phyloP scores from a whole-genome alignment of 495 filamentous ascomycete genomes.

The Lichina pygmaea region DNA sequence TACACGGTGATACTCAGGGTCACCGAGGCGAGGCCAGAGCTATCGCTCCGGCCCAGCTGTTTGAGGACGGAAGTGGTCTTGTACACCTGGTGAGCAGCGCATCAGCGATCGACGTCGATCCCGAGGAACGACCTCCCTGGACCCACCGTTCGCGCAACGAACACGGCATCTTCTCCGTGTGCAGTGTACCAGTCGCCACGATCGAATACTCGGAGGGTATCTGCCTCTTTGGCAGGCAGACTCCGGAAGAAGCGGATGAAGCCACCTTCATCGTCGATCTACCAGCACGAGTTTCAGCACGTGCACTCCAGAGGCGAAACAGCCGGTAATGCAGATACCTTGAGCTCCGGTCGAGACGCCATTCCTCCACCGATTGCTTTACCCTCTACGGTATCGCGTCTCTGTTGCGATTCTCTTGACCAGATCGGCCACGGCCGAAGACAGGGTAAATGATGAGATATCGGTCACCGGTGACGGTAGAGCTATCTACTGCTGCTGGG shows the following conservation, averaged over 20 bases:
- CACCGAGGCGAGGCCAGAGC: constrained; percentile 66
- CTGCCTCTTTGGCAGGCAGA: constrained; percentile 36
- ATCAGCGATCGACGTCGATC: background rate
- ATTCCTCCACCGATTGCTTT: constrained; percentile 16
- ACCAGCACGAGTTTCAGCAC: background rate
- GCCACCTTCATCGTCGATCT: constrained; percentile 89
- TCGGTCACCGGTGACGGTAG: no score
- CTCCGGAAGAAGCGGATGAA: constrained; percentile 88
- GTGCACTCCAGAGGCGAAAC: background rate
- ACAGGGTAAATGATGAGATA: no score
- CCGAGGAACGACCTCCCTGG: background rate
- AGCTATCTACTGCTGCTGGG: no score
- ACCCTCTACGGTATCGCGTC: no score
- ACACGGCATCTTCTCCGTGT: constrained; percentile 75
- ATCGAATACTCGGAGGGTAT: constrained; percentile 74
- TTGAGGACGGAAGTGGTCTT: constrained; percentile 90
- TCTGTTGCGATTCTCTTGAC: no score
- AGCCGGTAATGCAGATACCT: constrained; percentile 22
- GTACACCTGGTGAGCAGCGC: constrained; percentile 32
- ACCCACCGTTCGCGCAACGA: constrained; percentile 63
- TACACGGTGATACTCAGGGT: constrained; percentile 85
- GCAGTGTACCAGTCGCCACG: constrained; percentile 87
- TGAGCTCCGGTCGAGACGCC: constrained; percentile 79
- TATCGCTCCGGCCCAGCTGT: constrained; percentile 59
- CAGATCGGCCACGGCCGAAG: no score